Evolutionary conservation across 345 rosid genomes (phyloP), one percentile per base, ranked within the genome.

Genomic region (Eucalyptus polybractea): DNA sequence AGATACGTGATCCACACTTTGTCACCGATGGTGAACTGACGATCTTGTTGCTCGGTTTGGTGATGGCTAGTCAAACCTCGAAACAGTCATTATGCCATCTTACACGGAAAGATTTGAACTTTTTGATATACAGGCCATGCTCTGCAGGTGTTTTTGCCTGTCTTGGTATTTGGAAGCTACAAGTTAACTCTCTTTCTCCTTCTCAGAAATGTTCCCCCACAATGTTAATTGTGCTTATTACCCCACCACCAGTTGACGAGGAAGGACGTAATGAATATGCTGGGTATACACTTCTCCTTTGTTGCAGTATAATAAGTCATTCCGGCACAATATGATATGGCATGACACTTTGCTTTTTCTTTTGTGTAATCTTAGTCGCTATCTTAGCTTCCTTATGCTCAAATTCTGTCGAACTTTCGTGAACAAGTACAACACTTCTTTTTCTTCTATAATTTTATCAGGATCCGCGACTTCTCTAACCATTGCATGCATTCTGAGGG

Each of bases 211-310:
- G 95, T 89, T 94, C 96, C 22, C 94, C 98, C 50, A 91, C 95
- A 62, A 95, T 96, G 97, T 90, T 95, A 10, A 90, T 97, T 58
- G 96, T 95, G 92, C 98, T 97, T 86, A 93, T 97, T 62, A 93
- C 99, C 88, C 98, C 99, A 80, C 98, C 99, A 31, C 98, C 99
- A 29, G 49, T 97, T n/a, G 96, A 96, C 80, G 98, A 93, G 91
- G 93, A 91, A 87, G 95, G 97, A 45, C 96, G 97, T 19, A 88
- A 87, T 72, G 92, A 91, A 49, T 94, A 89, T 93, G 99, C 97
- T 76, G 90, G 90, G 99, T 97, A 92, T 50, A 47, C 51, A 3
- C 45, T 24, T 50, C 37, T 25, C 14, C 65, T 14, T 45, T 86
- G 25, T 76, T 37, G 47, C 83, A 21, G 27, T 37, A 76, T 76